A percentile compares a stretch with the other conserved stretches of the same genome.
These are phyloP conservation scores for Cystofilobasidium macerans DNA, from an alignment of 768 basidiomycete genomes.

Conservation along the genomic window DNA sequence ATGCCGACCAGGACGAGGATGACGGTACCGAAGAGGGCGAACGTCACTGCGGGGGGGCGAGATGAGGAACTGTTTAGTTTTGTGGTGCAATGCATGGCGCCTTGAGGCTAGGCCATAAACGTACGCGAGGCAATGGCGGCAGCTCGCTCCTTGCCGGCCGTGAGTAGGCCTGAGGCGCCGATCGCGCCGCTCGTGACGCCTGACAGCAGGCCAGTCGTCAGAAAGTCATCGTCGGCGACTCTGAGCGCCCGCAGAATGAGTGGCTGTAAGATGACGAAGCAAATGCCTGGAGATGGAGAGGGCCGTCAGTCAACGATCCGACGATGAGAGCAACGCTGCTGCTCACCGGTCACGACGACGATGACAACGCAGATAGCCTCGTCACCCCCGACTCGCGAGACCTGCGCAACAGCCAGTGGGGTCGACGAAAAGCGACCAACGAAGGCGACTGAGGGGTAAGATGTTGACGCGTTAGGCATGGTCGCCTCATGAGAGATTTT, in stretches of 20 bases:
- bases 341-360: slow-evolving; percentile 13
- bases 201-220: slow-evolving; percentile 10
- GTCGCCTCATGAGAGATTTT: background rate
- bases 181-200: slow-evolving; percentile 19
- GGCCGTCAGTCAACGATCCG: no score
- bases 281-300: no score
- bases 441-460: slow-evolving; percentile 4
- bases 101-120: background rate
- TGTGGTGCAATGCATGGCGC: no score
- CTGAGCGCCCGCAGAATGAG: background rate
- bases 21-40: slow-evolving; percentile 14
- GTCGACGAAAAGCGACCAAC: slow-evolving; percentile 20
- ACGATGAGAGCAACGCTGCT: no score
- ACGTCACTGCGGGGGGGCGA: slow-evolving; percentile 1
- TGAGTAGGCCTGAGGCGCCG: slow-evolving; percentile 13
- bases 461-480: background rate
- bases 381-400: slow-evolving; percentile 7
- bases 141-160: background rate
- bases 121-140: slow-evolving; percentile 13
- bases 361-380: slow-evolving; percentile 5
- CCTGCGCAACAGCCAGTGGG: slow-evolving; percentile 17
- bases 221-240: slow-evolving; percentile 5
- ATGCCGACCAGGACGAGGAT: slow-evolving; percentile 12
- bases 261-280: slow-evolving; percentile 10
- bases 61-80: no score